Evolutionary conservation across 257 asterid species (phyloP), one percentile per base, ranked within the genome.

Genomic region (Solanum peruvianum): DNA sequence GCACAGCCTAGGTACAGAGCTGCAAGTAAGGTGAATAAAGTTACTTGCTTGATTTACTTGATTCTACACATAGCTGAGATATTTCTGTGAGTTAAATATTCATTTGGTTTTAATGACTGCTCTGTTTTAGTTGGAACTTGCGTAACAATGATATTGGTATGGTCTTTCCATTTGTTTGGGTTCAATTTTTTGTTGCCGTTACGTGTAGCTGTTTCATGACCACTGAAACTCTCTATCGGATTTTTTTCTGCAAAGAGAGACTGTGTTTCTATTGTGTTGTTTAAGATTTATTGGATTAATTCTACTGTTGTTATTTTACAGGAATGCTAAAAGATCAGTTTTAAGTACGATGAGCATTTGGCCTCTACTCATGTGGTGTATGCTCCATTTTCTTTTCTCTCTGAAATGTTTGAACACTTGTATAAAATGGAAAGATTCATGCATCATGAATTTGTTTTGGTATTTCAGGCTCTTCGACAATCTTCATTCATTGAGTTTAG

Each of bases 1-100:
- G 78, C 86, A 87, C 81, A 80, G 85, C 86, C 39, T 84, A 84
- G 88, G 81, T 60, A 27, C 70, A 13, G 37, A 82, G 69, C 41
- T 16, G 69, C 25, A 29, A 56, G 58, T 78, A 25, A 47, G 80
- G 87, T 73, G 85, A 47, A 47, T 80, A 47, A 45, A 20, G 85
- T 18, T 18, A 16, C 29, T 80, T 47, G 25, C 29, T 80, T 80
- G 85, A 80, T 80, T 29, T 29, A 45, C 18, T 80, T 80, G 27
- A 80, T 16, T 27, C 44, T 78, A 78, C 11, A 4, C 13, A 27
- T n/a, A 45, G n/a, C 25, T 44, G 70, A 62, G 31, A n/a, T 62
- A 62, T 62, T n/a, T n/a, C 31, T 62, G 70, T 9, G 70, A n/a
- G 27, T n/a, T 62, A 62, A 62, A 62, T 62, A 62, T 62, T 62